phyloP scores from a whole-genome alignment of 2,329 filamentous ascomycete genomes.

The Salinomyces thailandicus region DNA sequence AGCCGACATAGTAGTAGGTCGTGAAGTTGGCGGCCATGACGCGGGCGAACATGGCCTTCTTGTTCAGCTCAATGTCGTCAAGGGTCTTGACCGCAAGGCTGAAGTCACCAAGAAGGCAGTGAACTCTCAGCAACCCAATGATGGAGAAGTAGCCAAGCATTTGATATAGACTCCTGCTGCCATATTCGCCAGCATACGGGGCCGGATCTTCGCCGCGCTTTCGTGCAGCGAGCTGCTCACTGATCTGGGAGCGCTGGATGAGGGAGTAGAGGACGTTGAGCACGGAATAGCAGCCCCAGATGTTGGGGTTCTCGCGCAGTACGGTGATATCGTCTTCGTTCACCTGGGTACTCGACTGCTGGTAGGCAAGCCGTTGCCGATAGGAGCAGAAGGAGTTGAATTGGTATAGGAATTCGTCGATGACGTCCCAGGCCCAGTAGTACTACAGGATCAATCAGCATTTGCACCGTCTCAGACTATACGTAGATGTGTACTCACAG shows the following conservation, averaged over 20 bases:
- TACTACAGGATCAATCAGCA: slow-evolving; percentile 48
- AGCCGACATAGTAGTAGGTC: slow-evolving; percentile 99
- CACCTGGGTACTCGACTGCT: slow-evolving; percentile 42
- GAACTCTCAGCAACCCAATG: slow-evolving; percentile 89
- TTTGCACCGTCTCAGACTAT: background rate
- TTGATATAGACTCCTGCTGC: slow-evolving; percentile 84
- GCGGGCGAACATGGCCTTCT: slow-evolving; percentile 99
- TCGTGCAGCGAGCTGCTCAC: slow-evolving; percentile 88
- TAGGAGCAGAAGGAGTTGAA: slow-evolving; percentile 99
- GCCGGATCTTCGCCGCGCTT: slow-evolving; percentile 86
- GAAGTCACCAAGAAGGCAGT: slow-evolving; percentile 95
- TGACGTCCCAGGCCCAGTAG: slow-evolving; percentile 99
- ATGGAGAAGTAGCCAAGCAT: slow-evolving; percentile 99
- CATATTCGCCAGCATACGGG: slow-evolving; percentile 87
- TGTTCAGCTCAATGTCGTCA: slow-evolving; percentile 98
- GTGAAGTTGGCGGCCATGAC: slow-evolving; percentile 99
- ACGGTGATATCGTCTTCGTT: slow-evolving; percentile 89
- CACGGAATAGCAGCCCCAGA: slow-evolving; percentile 98
- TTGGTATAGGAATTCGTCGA: slow-evolving; percentile 99
- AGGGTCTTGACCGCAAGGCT: slow-evolving; percentile 96
- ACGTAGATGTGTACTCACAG: slow-evolving; percentile 50
- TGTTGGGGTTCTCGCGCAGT: slow-evolving; percentile 93
- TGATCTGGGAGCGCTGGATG: slow-evolving; percentile 96
- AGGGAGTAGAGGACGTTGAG: slow-evolving; percentile 98
- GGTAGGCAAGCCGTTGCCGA: slow-evolving; percentile 79